A percentile compares a stretch with the other conserved stretches of the same genome.
These are phyloP conservation scores for Vanderwaltozyma yarrowii DNA, from an alignment of 805 yeast genomes.

Conservation along the genomic window DNA sequence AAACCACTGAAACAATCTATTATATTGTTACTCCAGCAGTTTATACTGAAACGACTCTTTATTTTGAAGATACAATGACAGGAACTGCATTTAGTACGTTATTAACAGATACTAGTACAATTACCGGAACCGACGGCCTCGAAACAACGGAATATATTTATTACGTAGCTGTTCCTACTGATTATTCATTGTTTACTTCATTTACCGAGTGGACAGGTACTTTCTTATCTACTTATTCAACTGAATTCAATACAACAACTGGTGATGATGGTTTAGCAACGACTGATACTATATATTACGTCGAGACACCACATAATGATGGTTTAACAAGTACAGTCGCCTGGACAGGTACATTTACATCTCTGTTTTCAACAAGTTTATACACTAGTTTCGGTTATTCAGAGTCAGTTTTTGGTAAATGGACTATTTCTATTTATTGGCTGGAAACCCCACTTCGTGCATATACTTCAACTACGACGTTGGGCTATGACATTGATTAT, in stretches of 20 bases:
- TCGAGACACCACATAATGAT: conserved; percentile 4
- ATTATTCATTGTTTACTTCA: neutral
- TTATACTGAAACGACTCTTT: neutral
- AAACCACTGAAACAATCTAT: conserved; percentile 3
- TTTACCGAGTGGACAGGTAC: neutral
- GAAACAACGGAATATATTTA: neutral
- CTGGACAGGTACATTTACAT: conserved; percentile 2
- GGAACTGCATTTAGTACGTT: neutral
- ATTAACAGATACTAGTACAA: neutral
- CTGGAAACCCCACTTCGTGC: too few relatives aligned
- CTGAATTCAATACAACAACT: neutral
- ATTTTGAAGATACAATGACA: too few relatives aligned
- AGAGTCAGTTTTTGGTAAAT: neutral
- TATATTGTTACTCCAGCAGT: conserved; percentile 10
- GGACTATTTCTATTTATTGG: neutral
- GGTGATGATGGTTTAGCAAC: conserved; percentile 1
- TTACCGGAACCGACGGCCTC: conserved; percentile 2
- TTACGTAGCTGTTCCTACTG: neutral
- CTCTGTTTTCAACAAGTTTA: neutral
- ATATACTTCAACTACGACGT: too few relatives aligned
- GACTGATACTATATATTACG: conserved; percentile 1
- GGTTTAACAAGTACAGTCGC: neutral
- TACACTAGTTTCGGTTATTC: neutral
- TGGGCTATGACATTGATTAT: too few relatives aligned
- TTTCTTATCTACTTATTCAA: neutral